A percentile compares a stretch with the other conserved stretches of the same genome.
phyloP scores from a whole-genome alignment of 2,329 filamentous ascomycete genomes.

The Neofusicoccum cordaticola region DNA sequence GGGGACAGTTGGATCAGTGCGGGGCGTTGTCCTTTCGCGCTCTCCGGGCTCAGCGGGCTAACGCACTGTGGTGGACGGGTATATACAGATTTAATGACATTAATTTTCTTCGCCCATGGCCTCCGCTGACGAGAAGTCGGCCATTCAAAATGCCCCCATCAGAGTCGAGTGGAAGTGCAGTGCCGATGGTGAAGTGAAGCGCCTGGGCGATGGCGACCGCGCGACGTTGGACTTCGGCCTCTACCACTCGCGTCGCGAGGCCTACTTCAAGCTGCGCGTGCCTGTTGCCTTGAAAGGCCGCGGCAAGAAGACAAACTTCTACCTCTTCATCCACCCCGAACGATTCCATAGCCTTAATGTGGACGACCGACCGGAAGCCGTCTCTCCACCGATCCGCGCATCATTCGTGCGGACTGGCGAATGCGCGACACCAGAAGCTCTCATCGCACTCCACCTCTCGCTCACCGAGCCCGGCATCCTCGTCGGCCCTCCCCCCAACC shows the following conservation, averaged over 20 bases:
- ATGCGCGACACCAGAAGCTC: background rate
- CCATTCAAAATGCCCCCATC: background rate
- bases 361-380: background rate
- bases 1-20: too few relatives aligned
- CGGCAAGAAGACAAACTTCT: background rate
- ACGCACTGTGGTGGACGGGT: background rate
- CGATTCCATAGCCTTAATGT: background rate
- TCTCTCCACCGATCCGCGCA: background rate
- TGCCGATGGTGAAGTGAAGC: background rate
- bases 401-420: background rate
- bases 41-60: too few relatives aligned
- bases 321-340: background rate
- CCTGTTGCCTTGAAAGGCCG: background rate
- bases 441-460: background rate
- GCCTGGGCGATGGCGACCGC: background rate
- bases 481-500: background rate
- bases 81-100: background rate
- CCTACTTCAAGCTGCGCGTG: background rate
- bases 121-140: background rate
- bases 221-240: background rate
- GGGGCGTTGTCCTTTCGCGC: too few relatives aligned
- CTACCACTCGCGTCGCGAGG: background rate
- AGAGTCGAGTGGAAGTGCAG: background rate
- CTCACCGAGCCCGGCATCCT: background rate
- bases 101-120: background rate